Base-by-base conservation (phyloP, 129 eudicot genomes). In the Saussurea involucrata region DNA sequence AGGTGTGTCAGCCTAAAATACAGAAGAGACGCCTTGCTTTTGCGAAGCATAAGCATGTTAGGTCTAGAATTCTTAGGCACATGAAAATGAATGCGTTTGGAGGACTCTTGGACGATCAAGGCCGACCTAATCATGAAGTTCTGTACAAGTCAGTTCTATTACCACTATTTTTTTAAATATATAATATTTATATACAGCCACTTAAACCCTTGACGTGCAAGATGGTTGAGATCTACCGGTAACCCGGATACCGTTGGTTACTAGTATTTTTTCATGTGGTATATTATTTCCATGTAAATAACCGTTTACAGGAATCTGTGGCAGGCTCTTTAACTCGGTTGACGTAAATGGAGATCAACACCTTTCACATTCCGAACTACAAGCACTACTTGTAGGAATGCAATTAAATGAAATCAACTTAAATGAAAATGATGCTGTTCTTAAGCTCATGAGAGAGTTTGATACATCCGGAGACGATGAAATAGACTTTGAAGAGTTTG, bases 1-100 rank as follows among this genome's bases (percentile, higher is more conserved):
- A 93, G 98, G 92, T 90, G 49, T 77, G 87, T 76, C 96, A 90
- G 76, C 98, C 98, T 28, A 85, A 86, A 85, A 76, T 93, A 55
- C 98, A 90, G 75, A 85, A 69, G 64, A 85, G 96, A 53, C 83
- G 87, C 66, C 81, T 90, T 77, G 90, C 86, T 68, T 93, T 73
- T 77, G 92, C 86, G 31, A 93, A 90, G 82, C 88, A 90, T 84
- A 93, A 90, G 81, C 92, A 90, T 63, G 83, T 93, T 49, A 84
- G 87, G 44, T 85, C 91, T 58, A 87, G 92, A 68, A 61, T 93
- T 66, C 83, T 90, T 40, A 82, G 82, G 44, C 73, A 87, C 58
- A 71, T 92, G 27, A 87, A 70, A 77, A 85, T 15, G 83, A 79
- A 68, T 9, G 74, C 87, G 13, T 69, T 81, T 55, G 95, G 83